Percentiles rank a stretch among this genome's conserved stretches.
These are phyloP conservation scores for Pisolithus marmoratus DNA, from an alignment of 768 basidiomycete species.

Conservation along the genomic window DNA sequence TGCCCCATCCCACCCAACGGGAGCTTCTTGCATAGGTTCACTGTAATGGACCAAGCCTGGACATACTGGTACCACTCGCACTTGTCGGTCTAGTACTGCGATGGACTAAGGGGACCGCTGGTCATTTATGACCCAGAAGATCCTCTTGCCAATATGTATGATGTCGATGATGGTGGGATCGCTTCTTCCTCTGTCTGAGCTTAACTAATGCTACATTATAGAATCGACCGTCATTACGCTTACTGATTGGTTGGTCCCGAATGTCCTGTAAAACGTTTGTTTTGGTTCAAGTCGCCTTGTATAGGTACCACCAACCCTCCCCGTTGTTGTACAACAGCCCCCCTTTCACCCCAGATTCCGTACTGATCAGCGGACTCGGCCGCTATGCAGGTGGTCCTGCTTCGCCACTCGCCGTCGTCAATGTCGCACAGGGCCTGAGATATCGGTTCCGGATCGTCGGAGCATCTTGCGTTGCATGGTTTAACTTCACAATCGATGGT, in stretches of 20 bases:
- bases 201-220: constrained; percentile 4
- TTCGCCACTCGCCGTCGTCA: constrained; percentile 25
- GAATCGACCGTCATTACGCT: constrained; percentile 40
- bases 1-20: constrained; percentile 22
- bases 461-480: constrained; percentile 13
- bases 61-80: constrained; percentile 34
- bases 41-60: constrained; percentile 17
- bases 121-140: constrained; percentile 40
- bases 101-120: constrained; percentile 23
- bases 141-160: constrained; percentile 33
- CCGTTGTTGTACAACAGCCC: constrained; percentile 2
- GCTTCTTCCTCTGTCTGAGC: background rate
- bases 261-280: background rate
- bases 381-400: constrained; percentile 31
- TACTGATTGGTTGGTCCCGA: constrained; percentile 27
- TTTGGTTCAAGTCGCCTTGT: background rate
- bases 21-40: constrained; percentile 20
- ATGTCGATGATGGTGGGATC: constrained; percentile 38
- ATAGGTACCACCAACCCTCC: constrained; percentile 17
- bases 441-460: constrained; percentile 25
- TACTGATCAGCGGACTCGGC: constrained; percentile 47
- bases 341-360: constrained; percentile 15
- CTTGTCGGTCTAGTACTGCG: constrained; percentile 33
- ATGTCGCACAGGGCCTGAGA: constrained; percentile 13
- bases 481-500: constrained; percentile 14